These are phyloP conservation scores for Aphanomyces stellatus DNA, from an alignment of 352 stramenopile genomes.

Conservation along the genomic window DNA sequence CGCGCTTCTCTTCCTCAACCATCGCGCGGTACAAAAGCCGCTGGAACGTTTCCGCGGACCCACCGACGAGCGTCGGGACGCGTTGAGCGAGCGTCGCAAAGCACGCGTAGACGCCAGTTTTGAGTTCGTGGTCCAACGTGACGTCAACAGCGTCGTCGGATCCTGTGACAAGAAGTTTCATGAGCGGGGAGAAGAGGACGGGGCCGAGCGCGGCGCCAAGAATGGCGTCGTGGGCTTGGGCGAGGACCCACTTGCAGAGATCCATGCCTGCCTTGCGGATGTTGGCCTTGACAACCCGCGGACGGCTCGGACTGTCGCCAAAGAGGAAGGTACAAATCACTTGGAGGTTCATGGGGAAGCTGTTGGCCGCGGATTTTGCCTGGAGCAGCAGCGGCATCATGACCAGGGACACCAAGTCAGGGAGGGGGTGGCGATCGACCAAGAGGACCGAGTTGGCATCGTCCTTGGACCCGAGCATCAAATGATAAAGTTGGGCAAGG, in stretches of 20 bases:
- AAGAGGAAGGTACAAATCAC: slow-evolving; percentile 73
- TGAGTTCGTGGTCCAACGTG: slow-evolving; percentile 30
- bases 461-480: slow-evolving; percentile 44
- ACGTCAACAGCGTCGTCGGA: slow-evolving; percentile 60
- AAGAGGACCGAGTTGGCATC: slow-evolving; percentile 31
- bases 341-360: slow-evolving; percentile 54
- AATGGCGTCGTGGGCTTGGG: slow-evolving; percentile 32
- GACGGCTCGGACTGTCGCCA: slow-evolving; percentile 36
- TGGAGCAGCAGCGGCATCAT: slow-evolving; percentile 34
- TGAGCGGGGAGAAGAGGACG: slow-evolving; percentile 54
- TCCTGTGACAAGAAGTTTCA: slow-evolving; percentile 47
- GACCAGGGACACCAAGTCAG: slow-evolving; percentile 52
- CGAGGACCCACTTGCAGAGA: slow-evolving; percentile 53
- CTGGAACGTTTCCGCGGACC: slow-evolving; percentile 60
- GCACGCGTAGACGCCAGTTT: slow-evolving; percentile 42
- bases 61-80: slow-evolving; percentile 32
- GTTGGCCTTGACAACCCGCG: slow-evolving; percentile 42
- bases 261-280: slow-evolving; percentile 53
- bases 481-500: slow-evolving; percentile 34
- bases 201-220: slow-evolving; percentile 49
- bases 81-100: slow-evolving; percentile 38
- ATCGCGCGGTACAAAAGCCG: slow-evolving; percentile 29
- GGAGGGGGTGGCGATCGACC: slow-evolving; percentile 39
- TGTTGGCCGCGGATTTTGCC: slow-evolving; percentile 48
- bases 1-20: slow-evolving; percentile 4